Base-by-base conservation (phyloP, 2,329 filamentous ascomycete genomes). In the Pseudocercospora ulei region DNA sequence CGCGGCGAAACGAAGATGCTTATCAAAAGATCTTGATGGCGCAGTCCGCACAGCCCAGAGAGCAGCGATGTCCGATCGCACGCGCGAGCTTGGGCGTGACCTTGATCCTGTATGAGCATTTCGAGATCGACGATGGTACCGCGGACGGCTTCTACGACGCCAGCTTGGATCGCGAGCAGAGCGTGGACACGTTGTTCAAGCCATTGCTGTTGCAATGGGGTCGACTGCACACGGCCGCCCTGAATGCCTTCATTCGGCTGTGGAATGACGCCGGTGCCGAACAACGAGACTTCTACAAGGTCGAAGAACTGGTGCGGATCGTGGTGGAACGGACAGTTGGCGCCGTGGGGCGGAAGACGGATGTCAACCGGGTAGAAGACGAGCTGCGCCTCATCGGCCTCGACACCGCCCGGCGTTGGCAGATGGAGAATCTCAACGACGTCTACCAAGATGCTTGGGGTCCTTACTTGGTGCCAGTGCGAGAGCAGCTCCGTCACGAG, bases 391-490 rank as follows among this genome's bases (percentile, higher is more conserved):
- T 87, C 51, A 88, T 85, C 57, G 86, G 94, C 50, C 81, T 86
- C 52, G 68, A 72, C 28, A 75, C 78, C 24, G 68, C 96, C 38
- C 76, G 90, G 35, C 78, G 86, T 56, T 68, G 94, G 38, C 90
- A 98, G 62, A 95, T 96, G 86, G 82, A 92, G 51, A 70, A 95
- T 7, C 68, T 96, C 3, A 84, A 93, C 58, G 68, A 90, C 48
- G 83, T 85, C 0, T 96, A 96, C 56, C 88, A 96, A 59, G 84
- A 92, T 58, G 82, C 82, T 33, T 98, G 90, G 90, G 87, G 87
- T 7, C 76, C 82, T 46, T 86, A 96, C 62, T 70, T 98, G 17
- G 75, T 65, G 48, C 84, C 90, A 62, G 83, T 94, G n/a, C 80
- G 86, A 20, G 85, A 95, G 38, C 85, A 93, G 60, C 71, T 96